phyloP scores from a whole-genome alignment of 805 yeast genomes.

The Yarrowia deformans region DNA sequence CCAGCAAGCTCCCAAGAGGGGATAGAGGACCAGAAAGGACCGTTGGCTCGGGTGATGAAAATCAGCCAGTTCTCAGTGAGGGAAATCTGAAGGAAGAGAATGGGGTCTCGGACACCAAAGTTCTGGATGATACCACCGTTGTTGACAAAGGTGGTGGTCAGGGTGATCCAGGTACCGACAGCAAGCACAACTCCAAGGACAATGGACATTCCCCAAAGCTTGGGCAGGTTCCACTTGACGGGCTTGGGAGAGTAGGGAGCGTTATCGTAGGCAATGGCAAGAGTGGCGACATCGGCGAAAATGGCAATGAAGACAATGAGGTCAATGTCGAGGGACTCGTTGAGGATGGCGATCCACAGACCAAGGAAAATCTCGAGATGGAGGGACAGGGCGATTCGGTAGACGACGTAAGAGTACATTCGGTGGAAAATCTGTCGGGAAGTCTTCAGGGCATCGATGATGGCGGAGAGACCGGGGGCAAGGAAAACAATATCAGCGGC shows the following conservation, averaged over 20 bases:
- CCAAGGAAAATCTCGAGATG: conserved; percentile 95
- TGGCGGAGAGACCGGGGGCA: conserved; percentile 69
- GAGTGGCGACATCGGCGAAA: conserved; percentile 84
- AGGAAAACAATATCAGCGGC: conserved; percentile 58
- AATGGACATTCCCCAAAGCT: conserved; percentile 85
- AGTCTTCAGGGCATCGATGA: conserved; percentile 75
- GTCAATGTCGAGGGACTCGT: conserved; percentile 84
- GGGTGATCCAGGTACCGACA: conserved; percentile 87
- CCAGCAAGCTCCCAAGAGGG: conserved; percentile 98
- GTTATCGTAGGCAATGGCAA: conserved; percentile 86
- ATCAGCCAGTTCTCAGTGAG: conserved; percentile 97
- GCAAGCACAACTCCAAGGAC: conserved; percentile 72
- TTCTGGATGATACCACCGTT: conserved; percentile 93
- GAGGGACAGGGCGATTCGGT: conserved; percentile 95
- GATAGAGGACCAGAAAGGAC: conserved; percentile 96
- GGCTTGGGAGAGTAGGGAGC: conserved; percentile 94
- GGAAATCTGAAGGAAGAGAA: conserved; percentile 90
- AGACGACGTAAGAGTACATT: conserved; percentile 97
- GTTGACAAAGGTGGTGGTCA: conserved; percentile 91
- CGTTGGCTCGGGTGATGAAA: conserved; percentile 95
- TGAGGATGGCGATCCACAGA: conserved; percentile 94
- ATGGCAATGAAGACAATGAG: conserved; percentile 95
- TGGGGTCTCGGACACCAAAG: conserved; percentile 94
- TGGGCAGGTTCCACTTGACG: conserved; percentile 96
- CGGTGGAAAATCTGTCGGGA: conserved; percentile 98